Evolutionary conservation across 1,139 yeast species (phyloP).

Genomic region (Yamadazyma sp.): DNA sequence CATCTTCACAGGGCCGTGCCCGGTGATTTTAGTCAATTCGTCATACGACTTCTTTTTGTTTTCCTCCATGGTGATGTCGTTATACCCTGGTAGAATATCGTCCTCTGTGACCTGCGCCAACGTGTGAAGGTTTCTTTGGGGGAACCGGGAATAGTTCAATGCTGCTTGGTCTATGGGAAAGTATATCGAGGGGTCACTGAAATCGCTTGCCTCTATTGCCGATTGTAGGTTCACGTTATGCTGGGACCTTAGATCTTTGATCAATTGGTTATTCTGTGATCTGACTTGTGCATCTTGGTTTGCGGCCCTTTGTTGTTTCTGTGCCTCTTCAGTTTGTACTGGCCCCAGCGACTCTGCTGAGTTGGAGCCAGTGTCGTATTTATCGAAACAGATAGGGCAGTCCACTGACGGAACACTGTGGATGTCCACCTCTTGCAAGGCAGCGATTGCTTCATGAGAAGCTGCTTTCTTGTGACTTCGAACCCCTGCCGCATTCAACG

Average conservation of each 20-base stretch:
- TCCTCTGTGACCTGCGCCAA: constrained; percentile 24
- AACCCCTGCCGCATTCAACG: constrained; percentile 31
- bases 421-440: constrained; percentile 28
- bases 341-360: too few relatives aligned
- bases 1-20: constrained; percentile 44
- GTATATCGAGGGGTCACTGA: constrained; percentile 40
- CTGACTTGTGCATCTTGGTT: neutral
- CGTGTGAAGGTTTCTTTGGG: constrained; percentile 29
- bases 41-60: constrained; percentile 13
- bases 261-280: constrained; percentile 6
- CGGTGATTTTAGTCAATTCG: constrained; percentile 14
- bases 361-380: too few relatives aligned
- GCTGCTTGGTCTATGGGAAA: constrained; percentile 39
- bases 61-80: constrained; percentile 15
- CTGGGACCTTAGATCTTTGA: constrained; percentile 5
- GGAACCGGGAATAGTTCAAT: constrained; percentile 32
- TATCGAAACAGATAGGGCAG: constrained; percentile 50
- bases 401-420: constrained; percentile 22
- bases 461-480: constrained; percentile 30
- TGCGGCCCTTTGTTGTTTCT: neutral
- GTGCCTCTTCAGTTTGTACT: neutral
- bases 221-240: constrained; percentile 6
- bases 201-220: constrained; percentile 13
- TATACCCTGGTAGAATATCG: constrained; percentile 34
- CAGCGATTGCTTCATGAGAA: constrained; percentile 42